These are phyloP conservation scores for Arthrobotrys iridis DNA, from an alignment of 2,329 filamentous ascomycete genomes.

Conservation along the genomic window DNA sequence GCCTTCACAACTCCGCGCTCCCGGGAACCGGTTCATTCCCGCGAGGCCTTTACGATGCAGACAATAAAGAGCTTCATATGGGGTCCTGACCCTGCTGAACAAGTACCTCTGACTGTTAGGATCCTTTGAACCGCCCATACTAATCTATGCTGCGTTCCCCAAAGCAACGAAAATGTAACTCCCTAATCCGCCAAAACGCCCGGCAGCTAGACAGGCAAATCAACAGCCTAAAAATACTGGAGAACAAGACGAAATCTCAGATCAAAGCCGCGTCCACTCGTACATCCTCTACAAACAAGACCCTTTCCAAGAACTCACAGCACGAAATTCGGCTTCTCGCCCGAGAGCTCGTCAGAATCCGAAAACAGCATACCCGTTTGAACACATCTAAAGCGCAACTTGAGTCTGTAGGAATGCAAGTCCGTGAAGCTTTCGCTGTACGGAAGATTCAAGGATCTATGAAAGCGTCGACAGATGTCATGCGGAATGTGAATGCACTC, in stretches of 20 bases:
- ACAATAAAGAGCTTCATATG: constrained; percentile 84
- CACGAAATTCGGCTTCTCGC: constrained; percentile 89
- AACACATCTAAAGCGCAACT: constrained; percentile 91
- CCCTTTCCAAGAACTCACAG: constrained; percentile 74
- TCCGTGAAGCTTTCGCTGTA: constrained; percentile 94
- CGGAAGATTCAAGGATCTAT: constrained; percentile 96
- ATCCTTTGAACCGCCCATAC: constrained; percentile 17
- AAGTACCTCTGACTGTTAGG: constrained; percentile 68
- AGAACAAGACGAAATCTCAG: constrained; percentile 83
- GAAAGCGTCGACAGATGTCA: constrained; percentile 84
- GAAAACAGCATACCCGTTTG: constrained; percentile 78
- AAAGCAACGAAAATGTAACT: constrained; percentile 94
- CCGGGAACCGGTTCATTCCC: neutral
- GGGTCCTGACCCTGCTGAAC: constrained; percentile 90
- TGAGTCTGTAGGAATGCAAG: constrained; percentile 93
- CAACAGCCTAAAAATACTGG: constrained; percentile 76
- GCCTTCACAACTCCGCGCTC: neutral
- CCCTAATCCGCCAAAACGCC: constrained; percentile 85
- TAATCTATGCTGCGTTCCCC: constrained; percentile 24
- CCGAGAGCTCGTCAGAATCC: constrained; percentile 82
- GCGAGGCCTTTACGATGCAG: constrained; percentile 72
- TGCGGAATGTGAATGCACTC: constrained; percentile 93
- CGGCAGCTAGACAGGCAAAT: constrained; percentile 97
- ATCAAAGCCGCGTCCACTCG: constrained; percentile 86
- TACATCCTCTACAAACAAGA: constrained; percentile 64